Percentiles rank a stretch among this genome's conserved stretches.
Conservation (phyloP, 75 land plant species). For the Picea glauca region DNA sequence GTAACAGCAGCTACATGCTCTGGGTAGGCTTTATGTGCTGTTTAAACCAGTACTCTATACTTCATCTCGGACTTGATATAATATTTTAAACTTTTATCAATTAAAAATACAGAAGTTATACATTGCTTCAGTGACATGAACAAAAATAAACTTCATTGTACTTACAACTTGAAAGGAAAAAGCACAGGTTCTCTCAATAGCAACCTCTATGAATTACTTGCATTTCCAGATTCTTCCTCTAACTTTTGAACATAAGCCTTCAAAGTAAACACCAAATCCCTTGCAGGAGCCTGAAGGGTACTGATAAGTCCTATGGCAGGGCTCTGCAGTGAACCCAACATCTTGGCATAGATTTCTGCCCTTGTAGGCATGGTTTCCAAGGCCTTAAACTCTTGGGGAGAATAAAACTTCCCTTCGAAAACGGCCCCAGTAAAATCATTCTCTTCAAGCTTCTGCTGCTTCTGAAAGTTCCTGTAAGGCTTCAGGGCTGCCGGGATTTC, state of each 20-base stretch:
- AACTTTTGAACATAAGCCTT: slow-evolving; percentile 95
- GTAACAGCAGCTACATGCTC: too few relatives aligned
- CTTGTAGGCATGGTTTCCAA: slow-evolving; percentile 88
- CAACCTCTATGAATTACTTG: too few relatives aligned
- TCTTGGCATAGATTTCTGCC: slow-evolving; percentile 72
- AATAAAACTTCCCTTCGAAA: slow-evolving; percentile 86
- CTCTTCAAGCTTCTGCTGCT: slow-evolving; percentile 75
- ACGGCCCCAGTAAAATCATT: slow-evolving; percentile 92
- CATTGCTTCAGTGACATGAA: too few relatives aligned
- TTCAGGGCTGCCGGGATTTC: slow-evolving; percentile 90
- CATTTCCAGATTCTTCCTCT: slow-evolving; percentile 57
- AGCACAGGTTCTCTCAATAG: too few relatives aligned
- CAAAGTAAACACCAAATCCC: slow-evolving; percentile 72
- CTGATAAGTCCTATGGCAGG: slow-evolving; percentile 66
- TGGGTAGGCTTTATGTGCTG: too few relatives aligned
- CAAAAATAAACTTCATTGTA: too few relatives aligned
- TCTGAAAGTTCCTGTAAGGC: slow-evolving; percentile 86
- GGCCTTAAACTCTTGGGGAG: slow-evolving; percentile 74
- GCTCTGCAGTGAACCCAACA: slow-evolving; percentile 64
- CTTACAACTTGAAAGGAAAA: too few relatives aligned
- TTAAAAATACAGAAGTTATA: too few relatives aligned
- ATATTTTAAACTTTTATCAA: too few relatives aligned
- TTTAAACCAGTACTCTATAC: too few relatives aligned
- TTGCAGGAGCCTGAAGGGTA: slow-evolving; percentile 84
- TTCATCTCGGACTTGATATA: too few relatives aligned